Base-by-base conservation (phyloP, 148 eudicot genomes). In the Persicaria tinctoria region DNA sequence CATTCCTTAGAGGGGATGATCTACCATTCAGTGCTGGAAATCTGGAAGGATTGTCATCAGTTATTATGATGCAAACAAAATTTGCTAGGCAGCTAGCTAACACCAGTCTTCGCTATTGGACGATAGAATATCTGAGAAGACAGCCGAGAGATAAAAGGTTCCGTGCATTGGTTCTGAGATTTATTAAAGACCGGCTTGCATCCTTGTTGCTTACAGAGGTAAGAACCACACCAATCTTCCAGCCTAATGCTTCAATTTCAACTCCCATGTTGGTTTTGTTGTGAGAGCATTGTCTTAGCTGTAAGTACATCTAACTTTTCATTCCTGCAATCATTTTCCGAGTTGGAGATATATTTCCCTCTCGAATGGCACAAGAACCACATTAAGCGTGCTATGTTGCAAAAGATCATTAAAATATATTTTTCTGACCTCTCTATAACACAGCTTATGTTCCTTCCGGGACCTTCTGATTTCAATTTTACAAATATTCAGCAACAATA, bases 61-160 rank as follows among this genome's bases (percentile, higher is more conserved):
- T 86, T 20, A 84, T 89, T 47, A 96, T 84, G 80, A 87, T 88
- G 94, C 86, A 90, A 46, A 69, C 75, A 14, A 89, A 83, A 85
- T 63, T 85, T 59, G 89, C 86, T 70, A 89, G 84, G 77, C 91
- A 78, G 81, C 81, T 96, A 46, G 83, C 78, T 78, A 89, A 59
- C 80, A 85, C 78, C 81, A 92, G 95, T 82, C 84, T 92, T 1
- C 87, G 97, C 5, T 96, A 96, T 84, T 96, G 99, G 99, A 83
- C 91, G 69, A 73, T 96, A 55, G 99, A 95, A 76, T 88, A 88
- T 68, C 68, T 93, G 84, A 86, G 93, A 83, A 84, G 91, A 81
- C 99, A 92, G 70, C 89, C 97, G 10, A 86, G 85, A 80, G 87
- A 82, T 45, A 88, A 77, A 78, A 83, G 73, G 70, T 92, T 89